A percentile compares a stretch with the other conserved stretches of the same genome.
Conservation (phyloP, 2,329 filamentous ascomycete species). For the Myriosclerotinia curreyana region DNA sequence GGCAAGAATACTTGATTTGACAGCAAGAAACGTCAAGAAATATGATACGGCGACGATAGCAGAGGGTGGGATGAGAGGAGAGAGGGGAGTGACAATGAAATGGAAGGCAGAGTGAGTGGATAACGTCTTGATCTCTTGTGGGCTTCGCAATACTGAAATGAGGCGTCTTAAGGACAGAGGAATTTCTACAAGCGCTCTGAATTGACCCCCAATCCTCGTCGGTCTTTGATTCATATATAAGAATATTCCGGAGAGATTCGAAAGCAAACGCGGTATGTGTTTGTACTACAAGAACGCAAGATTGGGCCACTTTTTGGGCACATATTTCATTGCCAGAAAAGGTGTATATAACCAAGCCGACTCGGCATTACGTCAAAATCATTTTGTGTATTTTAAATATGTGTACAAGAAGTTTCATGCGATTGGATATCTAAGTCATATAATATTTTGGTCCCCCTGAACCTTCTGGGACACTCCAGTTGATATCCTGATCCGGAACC, state of each 20-base stretch:
- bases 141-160: too few species aligned
- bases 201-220: too few species aligned
- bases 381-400: background rate
- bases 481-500: constrained; percentile 88
- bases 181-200: too few species aligned
- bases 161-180: too few species aligned
- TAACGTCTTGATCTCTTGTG: too few species aligned
- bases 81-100: too few species aligned
- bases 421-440: constrained; percentile 49
- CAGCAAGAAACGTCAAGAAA: too few species aligned
- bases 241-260: background rate
- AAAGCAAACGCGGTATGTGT: background rate
- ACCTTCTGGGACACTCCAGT: constrained; percentile 46
- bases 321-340: background rate
- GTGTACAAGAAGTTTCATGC: background rate
- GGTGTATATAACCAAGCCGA: background rate
- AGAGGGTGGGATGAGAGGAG: too few species aligned
- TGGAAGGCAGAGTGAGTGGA: too few species aligned
- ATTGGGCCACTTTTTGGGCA: background rate
- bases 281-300: background rate
- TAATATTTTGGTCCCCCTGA: constrained; percentile 75
- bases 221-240: too few species aligned
- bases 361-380: background rate
- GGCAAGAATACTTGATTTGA: too few species aligned
- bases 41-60: too few species aligned